Evolutionary conservation across 345 rosid genomes (phyloP).

Genomic region (Gossypium sturtianum): DNA sequence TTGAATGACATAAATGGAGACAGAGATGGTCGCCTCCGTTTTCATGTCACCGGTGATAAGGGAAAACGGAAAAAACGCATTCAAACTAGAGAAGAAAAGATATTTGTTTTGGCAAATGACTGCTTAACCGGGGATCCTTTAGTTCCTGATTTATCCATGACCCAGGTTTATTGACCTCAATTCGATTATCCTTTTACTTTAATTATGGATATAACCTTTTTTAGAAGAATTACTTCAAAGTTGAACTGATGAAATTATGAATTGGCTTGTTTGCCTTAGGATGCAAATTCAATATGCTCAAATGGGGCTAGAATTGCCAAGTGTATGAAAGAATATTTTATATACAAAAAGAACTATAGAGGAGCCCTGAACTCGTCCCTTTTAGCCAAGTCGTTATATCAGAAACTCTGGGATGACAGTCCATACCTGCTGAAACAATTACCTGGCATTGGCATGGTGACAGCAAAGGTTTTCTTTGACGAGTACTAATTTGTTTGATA

Average conservation of each 20-base stretch:
- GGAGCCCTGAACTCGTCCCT: conserved; percentile 70
- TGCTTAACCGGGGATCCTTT: conserved; percentile 94
- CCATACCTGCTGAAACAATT: conserved; percentile 87
- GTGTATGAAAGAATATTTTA: conserved; percentile 93
- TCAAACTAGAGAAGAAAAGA: conserved; percentile 90
- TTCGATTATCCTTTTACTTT: not conserved
- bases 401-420: conserved; percentile 96
- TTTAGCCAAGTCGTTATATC: conserved; percentile 83
- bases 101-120: conserved; percentile 84
- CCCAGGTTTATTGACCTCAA: conserved; percentile 51
- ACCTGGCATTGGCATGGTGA: conserved; percentile 96
- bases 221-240: conserved; percentile 12
- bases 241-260: conserved; percentile 19
- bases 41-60: conserved; percentile 76
- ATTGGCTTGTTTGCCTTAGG: conserved; percentile 43
- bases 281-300: conserved; percentile 71
- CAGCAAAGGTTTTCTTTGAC: conserved; percentile 66
- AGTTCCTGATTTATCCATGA: conserved; percentile 78
- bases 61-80: conserved; percentile 86
- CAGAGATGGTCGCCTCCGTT: conserved; percentile 73
- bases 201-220: not conserved
- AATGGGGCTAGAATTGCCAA: conserved; percentile 81
- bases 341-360: conserved; percentile 70
- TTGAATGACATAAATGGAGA: conserved; percentile 84
- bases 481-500: not conserved